These are phyloP conservation scores for Xylaria bambusicola DNA, from an alignment of 495 filamentous ascomycete species.

Conservation along the genomic window DNA sequence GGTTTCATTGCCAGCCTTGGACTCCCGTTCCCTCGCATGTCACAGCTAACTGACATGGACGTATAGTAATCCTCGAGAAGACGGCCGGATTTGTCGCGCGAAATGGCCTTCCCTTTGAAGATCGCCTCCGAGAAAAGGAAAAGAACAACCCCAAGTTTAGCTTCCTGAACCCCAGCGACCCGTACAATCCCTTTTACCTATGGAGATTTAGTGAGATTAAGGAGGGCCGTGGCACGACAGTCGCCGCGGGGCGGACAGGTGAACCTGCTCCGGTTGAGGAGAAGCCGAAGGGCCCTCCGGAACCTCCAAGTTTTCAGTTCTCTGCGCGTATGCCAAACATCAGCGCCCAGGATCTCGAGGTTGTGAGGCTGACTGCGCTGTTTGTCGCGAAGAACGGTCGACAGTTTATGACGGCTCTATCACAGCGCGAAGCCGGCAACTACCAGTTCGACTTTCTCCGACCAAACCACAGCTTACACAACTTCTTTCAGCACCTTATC, in stretches of 20 bases:
- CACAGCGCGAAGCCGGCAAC: constrained; percentile 85
- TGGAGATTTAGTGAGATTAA: constrained; percentile 88
- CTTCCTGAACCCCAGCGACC: constrained; percentile 77
- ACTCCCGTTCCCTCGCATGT: background rate
- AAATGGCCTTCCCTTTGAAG: constrained; percentile 82
- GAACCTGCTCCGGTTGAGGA: constrained; percentile 59
- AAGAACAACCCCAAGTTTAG: constrained; percentile 86
- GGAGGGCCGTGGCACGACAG: constrained; percentile 75
- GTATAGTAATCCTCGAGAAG: constrained; percentile 83
- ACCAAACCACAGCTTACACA: constrained; percentile 91
- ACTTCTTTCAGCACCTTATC: constrained; percentile 87
- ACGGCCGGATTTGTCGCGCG: constrained; percentile 92
- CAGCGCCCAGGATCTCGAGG: constrained; percentile 90
- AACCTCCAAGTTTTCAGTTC: constrained; percentile 91
- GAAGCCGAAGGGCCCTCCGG: constrained; percentile 77
- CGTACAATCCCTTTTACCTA: constrained; percentile 84
- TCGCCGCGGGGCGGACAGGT: constrained; percentile 74
- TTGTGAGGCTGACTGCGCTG: constrained; percentile 84
- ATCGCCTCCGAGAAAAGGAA: constrained; percentile 85
- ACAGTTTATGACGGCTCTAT: constrained; percentile 83
- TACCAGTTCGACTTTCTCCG: constrained; percentile 96
- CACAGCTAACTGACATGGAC: constrained; percentile 38
- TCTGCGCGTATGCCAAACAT: constrained; percentile 97
- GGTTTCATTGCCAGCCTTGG: background rate
- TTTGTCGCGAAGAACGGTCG: constrained; percentile 91